Evolutionary conservation across 2,329 filamentous ascomycete genomes (phyloP), one percentile per base, ranked within the genome.

Genomic region (Aspergillus piperis): DNA sequence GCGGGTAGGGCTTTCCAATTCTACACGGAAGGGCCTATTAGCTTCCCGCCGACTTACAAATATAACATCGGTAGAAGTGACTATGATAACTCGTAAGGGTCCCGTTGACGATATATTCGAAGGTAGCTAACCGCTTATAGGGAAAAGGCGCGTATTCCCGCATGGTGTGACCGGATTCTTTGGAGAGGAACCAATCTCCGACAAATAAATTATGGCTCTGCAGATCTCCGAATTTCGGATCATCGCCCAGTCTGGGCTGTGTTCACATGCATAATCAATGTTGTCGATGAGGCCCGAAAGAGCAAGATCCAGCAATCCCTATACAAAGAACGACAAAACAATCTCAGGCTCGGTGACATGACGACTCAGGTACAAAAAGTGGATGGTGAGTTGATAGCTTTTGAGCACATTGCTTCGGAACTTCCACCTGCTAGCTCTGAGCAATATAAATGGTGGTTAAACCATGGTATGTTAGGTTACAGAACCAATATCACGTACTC

Each of bases 111-210:
- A 3, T 39, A 41, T 38, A 38, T 21, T 44, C 50, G 44, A 11
- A 30, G 21, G 23, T 41, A 53, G 55, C 75, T 81, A 60, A 83
- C 7, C 19, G 7, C 38, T 64, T n/a, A 13, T 54, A 90, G 88
- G 52, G 94, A 98, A 71, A 99, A 99, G 75, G 88, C 89, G 57
- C 88, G 95, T 15, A 97, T 98, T 63, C 95, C 95, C 2, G 95
- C 95, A 0, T 99, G 95, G 95, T 97, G 93, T 62, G 95, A 99
- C 76, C 90, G 95, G 39, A 90, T 99, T 49, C 80, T 99, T 8
- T 89, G 91, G 61, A 96, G 93, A 78, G 95, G 95, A 7, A 81
- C 85, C 61, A 93, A 92, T 67, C 83, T 99, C 38, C 87, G 88
- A 44, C 95, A 98, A 73, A 81, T 90, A 10, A 84, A 90, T 32